These are phyloP conservation scores for Calycina herbarum DNA, from an alignment of 2,329 filamentous ascomycete species.

Conservation along the genomic window DNA sequence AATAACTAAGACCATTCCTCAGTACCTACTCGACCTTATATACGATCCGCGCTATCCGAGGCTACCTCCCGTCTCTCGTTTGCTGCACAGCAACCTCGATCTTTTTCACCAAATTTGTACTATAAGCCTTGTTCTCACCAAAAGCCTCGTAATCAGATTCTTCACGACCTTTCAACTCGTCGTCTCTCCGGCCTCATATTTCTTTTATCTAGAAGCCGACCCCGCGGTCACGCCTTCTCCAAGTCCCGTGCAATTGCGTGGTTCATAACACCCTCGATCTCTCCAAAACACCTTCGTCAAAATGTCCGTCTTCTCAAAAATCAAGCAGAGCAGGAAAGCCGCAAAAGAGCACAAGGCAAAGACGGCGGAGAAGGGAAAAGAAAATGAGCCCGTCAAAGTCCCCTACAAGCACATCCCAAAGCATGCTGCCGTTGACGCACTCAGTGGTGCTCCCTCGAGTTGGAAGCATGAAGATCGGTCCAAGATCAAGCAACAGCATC, in stretches of 20 bases:
- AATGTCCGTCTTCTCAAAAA: constrained; percentile 59
- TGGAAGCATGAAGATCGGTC: constrained; percentile 45
- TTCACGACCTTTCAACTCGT: not conserved
- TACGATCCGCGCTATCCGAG: too few species aligned
- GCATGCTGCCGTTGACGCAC: constrained; percentile 59
- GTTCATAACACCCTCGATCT: not conserved
- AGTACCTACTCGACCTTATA: too few species aligned
- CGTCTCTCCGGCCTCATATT: not conserved
- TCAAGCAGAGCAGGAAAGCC: constrained; percentile 53
- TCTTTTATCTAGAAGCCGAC: not conserved
- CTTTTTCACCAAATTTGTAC: not conserved
- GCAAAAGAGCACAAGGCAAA: constrained; percentile 56
- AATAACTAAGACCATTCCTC: not conserved
- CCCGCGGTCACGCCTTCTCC: not conserved
- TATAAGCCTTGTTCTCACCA: not conserved
- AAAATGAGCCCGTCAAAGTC: constrained; percentile 39
- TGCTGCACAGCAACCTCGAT: not conserved
- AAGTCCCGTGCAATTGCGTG: not conserved
- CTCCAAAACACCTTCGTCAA: constrained; percentile 10
- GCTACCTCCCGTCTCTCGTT: too few species aligned
- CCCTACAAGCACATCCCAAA: constrained; percentile 62
- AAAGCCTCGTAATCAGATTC: not conserved
- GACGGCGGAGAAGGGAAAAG: constrained; percentile 48
- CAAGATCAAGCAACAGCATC: constrained; percentile 37
- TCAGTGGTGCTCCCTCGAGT: constrained; percentile 53